Evolutionary conservation across 179 eudicot genomes (phyloP).

Genomic region (Beta macrorhiza): DNA sequence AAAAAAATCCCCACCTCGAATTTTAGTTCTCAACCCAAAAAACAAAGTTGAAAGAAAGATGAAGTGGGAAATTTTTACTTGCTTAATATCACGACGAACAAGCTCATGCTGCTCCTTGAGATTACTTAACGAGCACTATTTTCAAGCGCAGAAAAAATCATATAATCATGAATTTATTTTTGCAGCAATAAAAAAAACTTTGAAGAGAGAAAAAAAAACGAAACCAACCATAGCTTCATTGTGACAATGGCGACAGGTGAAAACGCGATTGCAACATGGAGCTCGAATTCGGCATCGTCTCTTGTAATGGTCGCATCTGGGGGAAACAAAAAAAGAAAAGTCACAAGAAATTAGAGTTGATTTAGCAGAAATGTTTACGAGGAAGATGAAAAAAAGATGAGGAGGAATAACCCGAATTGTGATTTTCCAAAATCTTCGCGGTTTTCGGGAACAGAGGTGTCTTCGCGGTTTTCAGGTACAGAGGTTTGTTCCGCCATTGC

Average conservation of each 20-base stretch:
- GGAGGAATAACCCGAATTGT: constrained; percentile 41
- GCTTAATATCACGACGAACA: constrained; percentile 62
- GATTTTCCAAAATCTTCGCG: constrained; percentile 45
- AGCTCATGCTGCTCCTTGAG: constrained; percentile 76
- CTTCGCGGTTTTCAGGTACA: constrained; percentile 24
- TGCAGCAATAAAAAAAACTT: neutral
- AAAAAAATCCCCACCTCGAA: neutral
- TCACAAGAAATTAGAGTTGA: neutral
- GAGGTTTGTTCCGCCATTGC: constrained; percentile 33
- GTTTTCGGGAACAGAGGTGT: constrained; percentile 20
- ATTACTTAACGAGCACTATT: constrained; percentile 49
- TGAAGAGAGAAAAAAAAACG: neutral
- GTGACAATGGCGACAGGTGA: constrained; percentile 83
- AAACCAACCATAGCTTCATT: constrained; percentile 53
- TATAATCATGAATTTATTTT: neutral
- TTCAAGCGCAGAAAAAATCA: constrained; percentile 17
- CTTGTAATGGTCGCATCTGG: constrained; percentile 67
- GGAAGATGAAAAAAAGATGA: neutral
- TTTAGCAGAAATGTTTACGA: neutral
- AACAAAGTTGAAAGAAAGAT: neutral
- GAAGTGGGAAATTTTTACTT: constrained; percentile 29
- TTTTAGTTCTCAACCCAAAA: neutral
- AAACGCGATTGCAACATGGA: constrained; percentile 69
- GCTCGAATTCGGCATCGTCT: constrained; percentile 73
- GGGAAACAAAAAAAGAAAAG: neutral